These are phyloP conservation scores for Dovyalis caffra DNA, from an alignment of 345 rosid species.

Conservation along the genomic window DNA sequence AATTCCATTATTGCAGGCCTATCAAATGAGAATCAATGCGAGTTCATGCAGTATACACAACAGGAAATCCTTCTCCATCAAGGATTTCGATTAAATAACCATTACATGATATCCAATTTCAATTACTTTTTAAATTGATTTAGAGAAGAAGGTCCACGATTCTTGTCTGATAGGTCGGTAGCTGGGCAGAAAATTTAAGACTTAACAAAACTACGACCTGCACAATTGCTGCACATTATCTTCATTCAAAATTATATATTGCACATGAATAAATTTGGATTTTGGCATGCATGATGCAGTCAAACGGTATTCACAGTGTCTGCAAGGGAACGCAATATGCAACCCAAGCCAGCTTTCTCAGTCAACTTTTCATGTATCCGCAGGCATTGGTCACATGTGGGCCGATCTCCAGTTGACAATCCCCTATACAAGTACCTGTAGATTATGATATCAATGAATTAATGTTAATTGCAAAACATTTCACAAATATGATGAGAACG, in stretches of 20 bases:
- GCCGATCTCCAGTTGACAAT: constrained; percentile 85
- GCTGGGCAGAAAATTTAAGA: background rate
- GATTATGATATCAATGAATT: background rate
- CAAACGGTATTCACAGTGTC: constrained; percentile 80
- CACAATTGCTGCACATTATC: background rate
- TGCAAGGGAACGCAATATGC: constrained; percentile 77
- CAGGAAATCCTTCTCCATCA: too few species aligned
- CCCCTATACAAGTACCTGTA: constrained; percentile 83
- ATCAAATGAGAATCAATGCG: too few species aligned
- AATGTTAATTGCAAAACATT: background rate
- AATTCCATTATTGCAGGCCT: too few species aligned
- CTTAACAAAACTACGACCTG: background rate
- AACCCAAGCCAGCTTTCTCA: constrained; percentile 86
- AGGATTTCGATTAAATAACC: too few species aligned
- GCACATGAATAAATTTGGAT: background rate
- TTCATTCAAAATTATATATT: background rate
- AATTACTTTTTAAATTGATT: background rate
- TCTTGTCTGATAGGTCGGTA: background rate
- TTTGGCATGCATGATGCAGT: background rate
- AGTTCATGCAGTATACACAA: background rate
- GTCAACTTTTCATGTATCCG: constrained; percentile 85
- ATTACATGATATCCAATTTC: background rate
- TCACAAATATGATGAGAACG: background rate
- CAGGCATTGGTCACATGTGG: constrained; percentile 89
- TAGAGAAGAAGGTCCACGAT: background rate